Evolutionary conservation across 2,329 filamentous ascomycete species (phyloP).

Genomic region (Didymella arachidicola): DNA sequence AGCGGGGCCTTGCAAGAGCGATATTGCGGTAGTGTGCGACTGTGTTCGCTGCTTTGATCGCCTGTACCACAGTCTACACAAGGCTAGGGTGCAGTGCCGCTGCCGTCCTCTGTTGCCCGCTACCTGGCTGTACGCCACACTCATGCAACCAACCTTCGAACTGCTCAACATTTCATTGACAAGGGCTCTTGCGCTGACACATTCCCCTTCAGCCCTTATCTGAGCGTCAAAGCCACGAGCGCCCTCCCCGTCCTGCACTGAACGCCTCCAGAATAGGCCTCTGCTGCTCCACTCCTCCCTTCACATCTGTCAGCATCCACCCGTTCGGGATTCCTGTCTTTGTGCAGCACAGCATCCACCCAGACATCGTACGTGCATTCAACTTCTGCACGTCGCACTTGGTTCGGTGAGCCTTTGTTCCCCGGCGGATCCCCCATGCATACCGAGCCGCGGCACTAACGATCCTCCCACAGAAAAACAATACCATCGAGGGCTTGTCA

Average conservation of each 20-base stretch:
- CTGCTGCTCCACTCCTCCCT: conserved; percentile 29
- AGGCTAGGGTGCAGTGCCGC: conserved; percentile 41
- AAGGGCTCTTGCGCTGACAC: conserved; percentile 42
- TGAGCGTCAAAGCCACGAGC: conserved; percentile 41
- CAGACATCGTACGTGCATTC: conserved; percentile 28
- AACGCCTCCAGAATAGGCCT: conserved; percentile 32
- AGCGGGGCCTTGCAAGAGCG: conserved; percentile 29
- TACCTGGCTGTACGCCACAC: conserved; percentile 48
- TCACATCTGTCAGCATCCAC: conserved; percentile 31
- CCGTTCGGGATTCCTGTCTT: conserved; percentile 30
- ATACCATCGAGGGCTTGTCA: conserved; percentile 43
- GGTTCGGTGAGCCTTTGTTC: conserved; percentile 38
- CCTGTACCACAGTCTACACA: conserved; percentile 44
- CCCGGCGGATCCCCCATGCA: conserved; percentile 26
- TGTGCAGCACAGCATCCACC: conserved; percentile 27
- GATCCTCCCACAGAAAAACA: conserved; percentile 42
- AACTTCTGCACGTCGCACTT: conserved; percentile 25
- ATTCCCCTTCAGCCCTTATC: conserved; percentile 28
- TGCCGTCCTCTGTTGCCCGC: conserved; percentile 46
- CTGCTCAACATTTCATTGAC: conserved; percentile 36
- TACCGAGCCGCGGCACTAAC: conserved; percentile 39
- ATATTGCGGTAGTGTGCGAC: conserved; percentile 41
- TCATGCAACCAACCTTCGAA: conserved; percentile 44
- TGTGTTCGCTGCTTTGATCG: conserved; percentile 43
- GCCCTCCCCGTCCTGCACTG: conserved; percentile 25